phyloP scores from a whole-genome alignment of 768 basidiomycete genomes.

The Leucocoprinus leucothites region DNA sequence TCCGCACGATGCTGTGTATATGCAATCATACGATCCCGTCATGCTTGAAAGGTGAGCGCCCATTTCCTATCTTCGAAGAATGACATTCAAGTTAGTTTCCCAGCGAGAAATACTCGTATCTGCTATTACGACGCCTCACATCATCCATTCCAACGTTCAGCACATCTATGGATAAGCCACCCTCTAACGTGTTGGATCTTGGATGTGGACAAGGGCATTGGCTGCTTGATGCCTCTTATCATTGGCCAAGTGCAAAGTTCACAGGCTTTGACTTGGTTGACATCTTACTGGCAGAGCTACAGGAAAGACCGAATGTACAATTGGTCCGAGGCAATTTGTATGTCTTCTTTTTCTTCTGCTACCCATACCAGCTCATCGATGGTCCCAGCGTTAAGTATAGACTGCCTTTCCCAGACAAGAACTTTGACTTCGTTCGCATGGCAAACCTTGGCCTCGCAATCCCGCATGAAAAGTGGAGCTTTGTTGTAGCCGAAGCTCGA shows the following conservation, averaged over 20 bases:
- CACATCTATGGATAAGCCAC: conserved; percentile 43
- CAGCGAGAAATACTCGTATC: conserved; percentile 61
- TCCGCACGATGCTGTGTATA: conserved; percentile 47
- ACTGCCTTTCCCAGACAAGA: conserved; percentile 59
- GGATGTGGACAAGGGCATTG: conserved; percentile 76
- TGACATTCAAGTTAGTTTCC: conserved; percentile 13
- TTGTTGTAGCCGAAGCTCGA: conserved; percentile 53
- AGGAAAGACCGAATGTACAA: conserved; percentile 37
- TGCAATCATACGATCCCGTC: conserved; percentile 62
- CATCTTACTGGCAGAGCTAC: conserved; percentile 35
- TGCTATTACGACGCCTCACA: conserved; percentile 54
- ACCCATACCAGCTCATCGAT: not conserved
- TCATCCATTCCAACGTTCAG: conserved; percentile 60
- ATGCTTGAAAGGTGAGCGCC: conserved; percentile 54
- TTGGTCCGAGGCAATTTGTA: conserved; percentile 70
- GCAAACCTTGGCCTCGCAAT: conserved; percentile 64
- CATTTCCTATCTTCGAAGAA: not conserved
- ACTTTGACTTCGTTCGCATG: conserved; percentile 74
- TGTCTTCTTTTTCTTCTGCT: conserved; percentile 24
- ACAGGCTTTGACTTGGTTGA: conserved; percentile 67
- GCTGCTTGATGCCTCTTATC: conserved; percentile 56
- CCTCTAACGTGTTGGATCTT: conserved; percentile 61
- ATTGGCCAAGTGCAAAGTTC: conserved; percentile 60
- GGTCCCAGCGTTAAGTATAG: conserved; percentile 44
- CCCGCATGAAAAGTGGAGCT: conserved; percentile 57